These are phyloP conservation scores for Neopestalotiopsis sp. DNA, from an alignment of 2,329 filamentous ascomycete species.

Conservation along the genomic window DNA sequence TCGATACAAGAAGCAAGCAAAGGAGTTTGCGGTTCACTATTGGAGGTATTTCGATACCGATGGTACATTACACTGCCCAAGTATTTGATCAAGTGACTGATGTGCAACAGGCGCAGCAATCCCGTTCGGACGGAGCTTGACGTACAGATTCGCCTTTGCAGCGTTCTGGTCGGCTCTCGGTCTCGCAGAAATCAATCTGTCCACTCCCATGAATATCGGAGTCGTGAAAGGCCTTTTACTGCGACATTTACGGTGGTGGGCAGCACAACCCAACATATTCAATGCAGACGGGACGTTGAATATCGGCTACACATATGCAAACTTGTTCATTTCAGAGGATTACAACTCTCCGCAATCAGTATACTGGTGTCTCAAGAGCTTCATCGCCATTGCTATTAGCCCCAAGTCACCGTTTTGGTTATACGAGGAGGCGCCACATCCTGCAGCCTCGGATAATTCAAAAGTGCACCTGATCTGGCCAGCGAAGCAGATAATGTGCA, in stretches of 20 bases:
- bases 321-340: slow-evolving; percentile 61
- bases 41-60: slow-evolving; percentile 55
- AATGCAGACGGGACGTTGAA: slow-evolving; percentile 54
- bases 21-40: slow-evolving; percentile 45
- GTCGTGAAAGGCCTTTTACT: slow-evolving; percentile 54
- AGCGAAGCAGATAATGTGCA: slow-evolving; percentile 53
- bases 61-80: slow-evolving; percentile 36
- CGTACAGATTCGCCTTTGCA: slow-evolving; percentile 56
- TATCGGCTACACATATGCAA: slow-evolving; percentile 46
- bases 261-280: slow-evolving; percentile 49
- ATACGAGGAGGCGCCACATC: slow-evolving; percentile 41
- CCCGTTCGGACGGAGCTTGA: slow-evolving; percentile 56
- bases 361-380: slow-evolving; percentile 60
- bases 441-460: slow-evolving; percentile 25
- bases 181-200: slow-evolving; percentile 46
- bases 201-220: slow-evolving; percentile 43
- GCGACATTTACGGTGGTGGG: slow-evolving; percentile 58
- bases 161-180: slow-evolving; percentile 54
- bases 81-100: no score
- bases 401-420: slow-evolving; percentile 51
- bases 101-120: slow-evolving; percentile 49
- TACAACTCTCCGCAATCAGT: slow-evolving; percentile 63
- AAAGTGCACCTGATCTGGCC: slow-evolving; percentile 17
- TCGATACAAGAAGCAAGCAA: slow-evolving; percentile 44
- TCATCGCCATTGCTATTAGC: slow-evolving; percentile 47